Percentiles rank a stretch among this genome's conserved stretches.
Evolutionary conservation across 257 asterid species (phyloP).

Genomic region (Solanum infundibuliforme): DNA sequence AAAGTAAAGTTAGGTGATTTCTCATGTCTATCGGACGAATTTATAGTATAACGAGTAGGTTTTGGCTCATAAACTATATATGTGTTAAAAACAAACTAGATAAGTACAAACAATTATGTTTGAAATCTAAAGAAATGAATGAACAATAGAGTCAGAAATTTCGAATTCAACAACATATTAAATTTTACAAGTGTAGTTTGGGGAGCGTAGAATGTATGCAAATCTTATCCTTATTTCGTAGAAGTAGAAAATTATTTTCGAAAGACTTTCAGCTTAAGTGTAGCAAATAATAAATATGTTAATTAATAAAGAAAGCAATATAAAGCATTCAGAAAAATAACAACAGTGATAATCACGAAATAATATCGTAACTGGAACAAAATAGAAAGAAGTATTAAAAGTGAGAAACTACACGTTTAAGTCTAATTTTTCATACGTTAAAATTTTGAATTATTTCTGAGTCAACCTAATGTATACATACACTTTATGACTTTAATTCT

Average conservation of each 20-base stretch:
- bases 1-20: neutral
- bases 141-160: neutral
- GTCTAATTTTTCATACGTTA: neutral
- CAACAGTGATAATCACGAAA: neutral
- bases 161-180: neutral
- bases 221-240: rapidly evolving
- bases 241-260: neutral
- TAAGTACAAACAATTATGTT: neutral
- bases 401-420: neutral
- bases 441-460: neutral
- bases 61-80: neutral
- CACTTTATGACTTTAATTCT: neutral
- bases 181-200: neutral
- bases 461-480: neutral
- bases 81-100: neutral
- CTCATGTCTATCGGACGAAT: neutral
- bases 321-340: no score
- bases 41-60: neutral
- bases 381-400: neutral
- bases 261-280: neutral
- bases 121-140: neutral
- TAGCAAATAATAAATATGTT: no score
- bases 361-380: no score
- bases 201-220: rapidly evolving
- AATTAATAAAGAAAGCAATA: no score